A percentile compares a stretch with the other conserved stretches of the same genome.
These are phyloP conservation scores for Monosporascus cannonballus DNA, from an alignment of 2,329 filamentous ascomycete genomes.

Conservation along the genomic window DNA sequence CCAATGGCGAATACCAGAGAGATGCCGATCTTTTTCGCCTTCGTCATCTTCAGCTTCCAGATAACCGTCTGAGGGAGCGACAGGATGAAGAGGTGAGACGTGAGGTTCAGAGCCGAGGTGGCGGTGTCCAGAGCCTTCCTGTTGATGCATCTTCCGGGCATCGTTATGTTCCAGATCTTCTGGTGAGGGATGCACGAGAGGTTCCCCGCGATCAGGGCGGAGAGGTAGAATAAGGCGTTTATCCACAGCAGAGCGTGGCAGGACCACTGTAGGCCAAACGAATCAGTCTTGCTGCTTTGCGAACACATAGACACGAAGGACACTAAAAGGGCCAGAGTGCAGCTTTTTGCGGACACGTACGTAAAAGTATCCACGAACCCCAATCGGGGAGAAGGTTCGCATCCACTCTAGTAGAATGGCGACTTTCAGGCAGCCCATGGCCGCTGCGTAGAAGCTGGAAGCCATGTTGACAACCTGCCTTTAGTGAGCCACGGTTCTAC, in stretches of 20 bases:
- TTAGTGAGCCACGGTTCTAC: neutral
- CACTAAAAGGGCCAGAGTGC: no score
- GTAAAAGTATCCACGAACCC: neutral
- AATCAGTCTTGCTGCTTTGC: no score
- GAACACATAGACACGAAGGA: no score
- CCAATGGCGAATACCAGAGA: neutral
- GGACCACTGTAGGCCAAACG: neutral
- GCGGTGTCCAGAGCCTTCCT: neutral
- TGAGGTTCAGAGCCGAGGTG: slow-evolving; percentile 4
- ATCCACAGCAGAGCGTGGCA: neutral
- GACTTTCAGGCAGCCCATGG: neutral
- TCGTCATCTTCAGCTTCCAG: slow-evolving; percentile 9
- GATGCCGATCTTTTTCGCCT: slow-evolving; percentile 9
- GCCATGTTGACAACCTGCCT: neutral
- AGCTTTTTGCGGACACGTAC: no score
- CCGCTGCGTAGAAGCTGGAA: neutral
- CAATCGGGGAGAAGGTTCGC: neutral
- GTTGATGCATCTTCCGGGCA: neutral
- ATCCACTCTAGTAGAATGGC: neutral
- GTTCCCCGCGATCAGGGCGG: neutral
- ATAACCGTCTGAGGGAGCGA: slow-evolving; percentile 9
- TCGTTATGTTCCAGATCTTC: neutral
- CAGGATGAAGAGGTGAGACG: slow-evolving; percentile 4
- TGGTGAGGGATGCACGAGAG: neutral
- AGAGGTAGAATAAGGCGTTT: neutral